Conservation (phyloP, 768 basidiomycete genomes). For the Chalciporus pseudorubinellus region DNA sequence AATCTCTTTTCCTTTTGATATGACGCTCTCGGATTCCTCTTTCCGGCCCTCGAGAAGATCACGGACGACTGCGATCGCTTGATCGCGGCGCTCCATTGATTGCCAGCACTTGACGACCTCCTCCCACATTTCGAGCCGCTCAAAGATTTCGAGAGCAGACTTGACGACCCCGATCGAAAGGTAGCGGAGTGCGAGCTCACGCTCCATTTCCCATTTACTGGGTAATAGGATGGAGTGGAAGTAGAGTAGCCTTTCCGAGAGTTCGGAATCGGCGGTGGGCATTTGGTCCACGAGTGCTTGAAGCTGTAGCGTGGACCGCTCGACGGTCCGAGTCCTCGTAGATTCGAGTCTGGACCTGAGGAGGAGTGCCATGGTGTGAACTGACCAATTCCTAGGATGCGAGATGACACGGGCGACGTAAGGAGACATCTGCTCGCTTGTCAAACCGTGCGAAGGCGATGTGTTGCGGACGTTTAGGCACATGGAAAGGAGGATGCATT, state of each 20-base stretch:
- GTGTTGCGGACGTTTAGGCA: slow-evolving; percentile 90
- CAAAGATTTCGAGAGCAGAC: slow-evolving; percentile 91
- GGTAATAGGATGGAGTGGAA: slow-evolving; percentile 82
- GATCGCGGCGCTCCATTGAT: slow-evolving; percentile 73
- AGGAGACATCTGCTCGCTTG: slow-evolving; percentile 87
- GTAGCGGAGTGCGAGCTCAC: slow-evolving; percentile 83
- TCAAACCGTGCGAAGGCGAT: slow-evolving; percentile 86
- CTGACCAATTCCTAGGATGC: slow-evolving; percentile 91
- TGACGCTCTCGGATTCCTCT: slow-evolving; percentile 75
- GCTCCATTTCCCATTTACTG: slow-evolving; percentile 90
- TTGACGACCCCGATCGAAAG: slow-evolving; percentile 82
- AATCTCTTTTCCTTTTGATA: slow-evolving; percentile 55
- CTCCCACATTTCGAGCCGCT: slow-evolving; percentile 98
- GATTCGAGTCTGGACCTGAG: slow-evolving; percentile 91
- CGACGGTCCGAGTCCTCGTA: slow-evolving; percentile 85
- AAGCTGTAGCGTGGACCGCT: slow-evolving; percentile 88
- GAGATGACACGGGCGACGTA: slow-evolving; percentile 88
- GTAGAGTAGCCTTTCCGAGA: slow-evolving; percentile 73
- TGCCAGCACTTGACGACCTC: slow-evolving; percentile 90
- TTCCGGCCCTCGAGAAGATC: slow-evolving; percentile 84
- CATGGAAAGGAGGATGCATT: slow-evolving; percentile 86
- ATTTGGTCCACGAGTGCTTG: slow-evolving; percentile 97
- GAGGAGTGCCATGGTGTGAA: slow-evolving; percentile 95
- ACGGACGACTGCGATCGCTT: slow-evolving; percentile 75
- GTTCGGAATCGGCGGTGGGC: slow-evolving; percentile 77